phyloP scores from a whole-genome alignment of 495 filamentous ascomycete species.

The Lasiosphaeria miniovina region DNA sequence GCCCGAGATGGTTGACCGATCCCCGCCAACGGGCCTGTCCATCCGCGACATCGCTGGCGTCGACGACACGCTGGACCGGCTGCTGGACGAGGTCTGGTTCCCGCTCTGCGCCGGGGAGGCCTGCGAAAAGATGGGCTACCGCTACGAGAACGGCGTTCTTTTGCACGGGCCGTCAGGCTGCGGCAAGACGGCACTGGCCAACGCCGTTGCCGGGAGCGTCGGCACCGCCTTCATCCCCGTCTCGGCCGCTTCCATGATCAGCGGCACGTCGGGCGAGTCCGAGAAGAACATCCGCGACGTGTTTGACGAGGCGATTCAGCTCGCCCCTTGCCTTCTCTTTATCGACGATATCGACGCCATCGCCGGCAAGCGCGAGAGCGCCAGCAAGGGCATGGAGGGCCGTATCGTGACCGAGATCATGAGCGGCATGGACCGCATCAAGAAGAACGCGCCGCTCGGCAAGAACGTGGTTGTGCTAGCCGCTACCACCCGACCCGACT shows the following conservation, averaged over 20 bases:
- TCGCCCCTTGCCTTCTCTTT: slow-evolving; percentile 90
- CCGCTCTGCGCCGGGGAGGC: slow-evolving; percentile 64
- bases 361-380: slow-evolving; percentile 88
- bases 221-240: slow-evolving; percentile 85
- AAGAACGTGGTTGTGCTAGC: slow-evolving; percentile 93
- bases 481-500: slow-evolving; percentile 90
- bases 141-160: slow-evolving; percentile 83
- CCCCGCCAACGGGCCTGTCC: slow-evolving; percentile 71
- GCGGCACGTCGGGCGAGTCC: slow-evolving; percentile 93
- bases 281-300: slow-evolving; percentile 91
- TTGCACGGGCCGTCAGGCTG: slow-evolving; percentile 92
- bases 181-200: slow-evolving; percentile 91
- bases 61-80: slow-evolving; percentile 69
- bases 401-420: slow-evolving; percentile 91
- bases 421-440: slow-evolving; percentile 83
- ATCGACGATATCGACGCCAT: slow-evolving; percentile 97
- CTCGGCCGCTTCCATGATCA: slow-evolving; percentile 83
- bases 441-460: slow-evolving; percentile 72
- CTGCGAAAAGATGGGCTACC: slow-evolving; percentile 56
- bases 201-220: slow-evolving; percentile 82
- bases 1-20: slow-evolving; percentile 50
- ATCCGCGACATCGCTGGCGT: slow-evolving; percentile 83
- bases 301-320: slow-evolving; percentile 82
- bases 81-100: slow-evolving; percentile 78
- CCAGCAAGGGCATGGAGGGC: slow-evolving; percentile 97